Base-by-base conservation (phyloP, 1,284 basidiomycete species). In the Irpex sp. region DNA sequence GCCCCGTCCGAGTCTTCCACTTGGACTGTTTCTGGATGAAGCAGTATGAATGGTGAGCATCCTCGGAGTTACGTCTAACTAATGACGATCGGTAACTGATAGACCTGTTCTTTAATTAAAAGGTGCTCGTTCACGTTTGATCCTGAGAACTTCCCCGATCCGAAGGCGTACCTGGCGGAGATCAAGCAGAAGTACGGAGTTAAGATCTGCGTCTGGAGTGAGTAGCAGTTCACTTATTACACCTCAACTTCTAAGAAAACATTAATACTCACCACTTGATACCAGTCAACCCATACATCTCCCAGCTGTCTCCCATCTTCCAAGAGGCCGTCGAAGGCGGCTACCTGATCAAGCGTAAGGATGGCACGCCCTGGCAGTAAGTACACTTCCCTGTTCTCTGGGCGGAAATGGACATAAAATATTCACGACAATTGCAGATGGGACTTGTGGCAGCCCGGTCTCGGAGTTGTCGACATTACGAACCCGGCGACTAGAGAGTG, bases 11-110 rank as follows among this genome's bases (percentile, higher is more conserved):
- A n/a, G 88, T 90, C 1, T 88, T 91, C 76, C 89, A 92, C 68
- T 72, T 91, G 51, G 90, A 92, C 70, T 91, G 89, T 70, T 92
- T 90, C 77, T 90, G 87, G 87, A 90, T 90, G 88, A 89, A 88
- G 71, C 84, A 87, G 71, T 90, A 89, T 72, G 86, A 90, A 74
- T 90, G 89, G 89, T 71, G 26, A 43, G 68, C 60, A 21, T 46
- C 58, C 9, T 17, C 9, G 36, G 15, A 17, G 26, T 6, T 19
- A 37, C 15, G n/a, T n/a, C n/a, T n/a, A n/a, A n/a, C n/a, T n/a
- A 2, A 9, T 33, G 31, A 50, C 15, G 31, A 31, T 55, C 47
- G 39, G 11, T 15, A 17, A 53, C 43, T 13, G 19, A 15, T 2
- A 36, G 26, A 39, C 17, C 59, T 46, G 13, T 11, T 33, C 31